Evolutionary conservation across 2,329 filamentous ascomycete genomes (phyloP).

Genomic region (Fusarium sp.): DNA sequence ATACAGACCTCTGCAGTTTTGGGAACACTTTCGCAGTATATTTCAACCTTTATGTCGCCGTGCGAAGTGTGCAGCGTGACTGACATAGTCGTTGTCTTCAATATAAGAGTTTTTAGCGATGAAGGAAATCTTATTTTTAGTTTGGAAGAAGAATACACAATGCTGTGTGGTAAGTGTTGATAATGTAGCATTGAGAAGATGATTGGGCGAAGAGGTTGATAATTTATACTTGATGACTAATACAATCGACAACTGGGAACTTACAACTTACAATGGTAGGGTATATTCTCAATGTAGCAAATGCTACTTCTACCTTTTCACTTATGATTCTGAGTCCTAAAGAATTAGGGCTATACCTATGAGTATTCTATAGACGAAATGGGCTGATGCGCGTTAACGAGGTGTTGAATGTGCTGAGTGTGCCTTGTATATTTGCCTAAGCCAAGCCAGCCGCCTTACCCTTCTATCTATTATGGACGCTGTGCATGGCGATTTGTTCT

Average conservation of each 20-base stretch:
- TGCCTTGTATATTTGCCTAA: no score
- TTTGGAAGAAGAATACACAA: not conserved
- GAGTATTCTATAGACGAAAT: not conserved
- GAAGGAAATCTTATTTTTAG: not conserved
- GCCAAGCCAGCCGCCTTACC: not conserved
- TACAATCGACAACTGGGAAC: not conserved
- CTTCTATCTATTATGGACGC: not conserved
- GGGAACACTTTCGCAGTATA: constrained; percentile 95
- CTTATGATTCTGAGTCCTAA: not conserved
- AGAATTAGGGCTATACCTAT: no score
- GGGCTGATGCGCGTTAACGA: not conserved
- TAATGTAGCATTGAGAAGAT: not conserved
- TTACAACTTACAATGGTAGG: not conserved
- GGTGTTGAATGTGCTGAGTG: not conserved
- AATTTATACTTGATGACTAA: constrained; percentile 6
- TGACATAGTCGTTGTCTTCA: constrained; percentile 57
- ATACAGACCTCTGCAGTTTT: constrained; percentile 81
- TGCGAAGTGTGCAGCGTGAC: constrained; percentile 84
- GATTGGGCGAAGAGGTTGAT: not conserved
- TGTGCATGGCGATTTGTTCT: not conserved
- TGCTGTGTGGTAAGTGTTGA: not conserved
- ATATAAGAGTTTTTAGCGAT: not conserved
- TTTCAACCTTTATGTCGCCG: constrained; percentile 91
- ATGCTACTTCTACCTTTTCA: not conserved
- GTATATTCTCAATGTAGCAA: not conserved